Evolutionary conservation across 495 filamentous ascomycete genomes (phyloP), one percentile per base, ranked within the genome.

Genomic region (Penicillium arizonense): DNA sequence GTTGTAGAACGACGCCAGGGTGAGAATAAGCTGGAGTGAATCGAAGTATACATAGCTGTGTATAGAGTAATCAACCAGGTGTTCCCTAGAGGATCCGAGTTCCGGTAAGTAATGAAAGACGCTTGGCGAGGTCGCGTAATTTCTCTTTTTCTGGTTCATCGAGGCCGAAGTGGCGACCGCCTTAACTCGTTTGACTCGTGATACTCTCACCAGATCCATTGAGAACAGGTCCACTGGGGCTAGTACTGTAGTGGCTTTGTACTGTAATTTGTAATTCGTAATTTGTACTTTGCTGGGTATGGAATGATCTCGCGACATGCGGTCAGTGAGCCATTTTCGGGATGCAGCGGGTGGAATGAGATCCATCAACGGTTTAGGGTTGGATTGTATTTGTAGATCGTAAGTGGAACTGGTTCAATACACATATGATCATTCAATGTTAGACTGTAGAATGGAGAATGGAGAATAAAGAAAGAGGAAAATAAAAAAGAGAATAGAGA

Each of bases 1-100:
- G 81, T 82, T 46, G 56, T 88, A 39, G 72, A 80, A 62, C 82
- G 77, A 69, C 71, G 82, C 60, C 76, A 62, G 49, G 62, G 53
- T 30, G 61, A 62, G 41, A 55, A 32, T 13, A 57, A 63, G 37
- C 49, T 30, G 6, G 57, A 55, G n/a, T 62, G 49, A 43, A 1
- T 1, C 18, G 1, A 18, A 18, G 8, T 30, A 5, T 30, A 30
- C 36, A 38, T 52, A 40, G 41, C 30, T 33, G 24, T 40, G 43
- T 37, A 8, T 39, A 50, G 18, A 50, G 20, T 30, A 30, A 30
- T 30, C 28, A 5, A 7, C 18, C 18, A 18, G 18, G 18, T 5
- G 24, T 26, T 26, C 24, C 18, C 18, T 18, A 18, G 18, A 26
- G 24, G 24, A 30, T 7, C 28, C 28, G 28, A 30, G 28, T 30